Evolutionary conservation across 225 moss, liverwort and hornwort genomes (phyloP).

Genomic region (Marchantia paleacea): DNA sequence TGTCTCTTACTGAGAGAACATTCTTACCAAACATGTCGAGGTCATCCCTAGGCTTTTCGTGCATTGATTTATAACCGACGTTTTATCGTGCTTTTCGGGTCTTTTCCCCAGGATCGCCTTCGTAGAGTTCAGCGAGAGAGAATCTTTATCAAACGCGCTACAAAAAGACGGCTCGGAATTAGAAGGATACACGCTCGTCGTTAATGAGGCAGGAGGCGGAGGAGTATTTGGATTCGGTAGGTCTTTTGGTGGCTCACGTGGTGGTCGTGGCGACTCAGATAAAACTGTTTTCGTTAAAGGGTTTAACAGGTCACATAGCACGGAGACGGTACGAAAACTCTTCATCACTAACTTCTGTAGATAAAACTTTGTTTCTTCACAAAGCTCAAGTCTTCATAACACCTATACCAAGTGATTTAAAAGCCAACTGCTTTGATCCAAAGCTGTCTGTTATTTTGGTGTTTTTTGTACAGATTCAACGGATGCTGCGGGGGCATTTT

Average conservation of each 20-base stretch:
- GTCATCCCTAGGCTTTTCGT: neutral
- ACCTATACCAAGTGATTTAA: neutral
- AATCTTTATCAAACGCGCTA: slow-evolving; percentile 49
- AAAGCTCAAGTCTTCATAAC: neutral
- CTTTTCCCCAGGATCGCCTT: slow-evolving; percentile 32
- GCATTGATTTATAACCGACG: no score
- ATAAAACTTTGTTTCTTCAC: neutral
- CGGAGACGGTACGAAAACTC: slow-evolving; percentile 7
- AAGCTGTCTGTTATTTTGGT: neutral
- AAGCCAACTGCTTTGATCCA: neutral
- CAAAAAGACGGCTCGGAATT: slow-evolving; percentile 56
- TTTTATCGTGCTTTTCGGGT: no score
- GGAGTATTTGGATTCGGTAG: neutral
- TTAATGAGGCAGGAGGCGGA: slow-evolving; percentile 58
- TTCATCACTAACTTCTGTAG: no score
- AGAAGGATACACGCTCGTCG: slow-evolving; percentile 49
- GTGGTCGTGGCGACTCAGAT: slow-evolving; percentile 20
- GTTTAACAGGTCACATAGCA: slow-evolving; percentile 20
- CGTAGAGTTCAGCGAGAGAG: slow-evolving; percentile 58
- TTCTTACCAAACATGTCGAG: neutral
- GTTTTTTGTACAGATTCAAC: slow-evolving; percentile 22
- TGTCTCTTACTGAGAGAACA: neutral
- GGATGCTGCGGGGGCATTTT: slow-evolving; percentile 10
- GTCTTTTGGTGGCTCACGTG: neutral
- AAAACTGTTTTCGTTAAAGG: slow-evolving; percentile 35